Evolutionary conservation across 768 basidiomycete genomes (phyloP).

Genomic region (Pilatotrama ljubarskyi): DNA sequence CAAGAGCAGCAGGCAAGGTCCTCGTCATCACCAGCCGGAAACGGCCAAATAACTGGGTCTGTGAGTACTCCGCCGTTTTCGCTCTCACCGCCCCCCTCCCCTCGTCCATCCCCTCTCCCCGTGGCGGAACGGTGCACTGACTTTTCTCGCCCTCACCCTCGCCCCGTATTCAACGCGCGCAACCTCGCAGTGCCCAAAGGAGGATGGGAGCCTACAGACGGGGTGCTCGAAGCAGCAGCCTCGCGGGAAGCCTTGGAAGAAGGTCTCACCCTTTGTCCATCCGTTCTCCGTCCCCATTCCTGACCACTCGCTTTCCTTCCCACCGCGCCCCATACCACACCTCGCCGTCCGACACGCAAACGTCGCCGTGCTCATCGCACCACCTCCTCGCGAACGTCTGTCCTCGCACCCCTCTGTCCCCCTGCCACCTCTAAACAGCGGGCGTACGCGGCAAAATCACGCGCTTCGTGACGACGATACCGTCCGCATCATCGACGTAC

Average conservation of each 20-base stretch:
- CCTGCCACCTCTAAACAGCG: constrained; percentile 51
- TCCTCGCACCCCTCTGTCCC: no score
- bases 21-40: constrained; percentile 86
- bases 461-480: constrained; percentile 81
- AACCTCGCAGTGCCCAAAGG: constrained; percentile 78
- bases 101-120: background rate
- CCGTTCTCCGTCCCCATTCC: constrained; percentile 59
- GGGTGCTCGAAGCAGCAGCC: constrained; percentile 81
- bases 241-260: constrained; percentile 92
- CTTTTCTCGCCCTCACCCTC: constrained; percentile 3
- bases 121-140: constrained; percentile 12
- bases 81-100: constrained; percentile 6
- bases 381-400: no score
- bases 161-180: constrained; percentile 1
- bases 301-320: constrained; percentile 28
- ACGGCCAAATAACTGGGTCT: constrained; percentile 79
- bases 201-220: constrained; percentile 85
- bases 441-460: constrained; percentile 87
- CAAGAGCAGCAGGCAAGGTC: constrained; percentile 70
- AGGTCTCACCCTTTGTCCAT: constrained; percentile 88
- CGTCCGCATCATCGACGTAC: constrained; percentile 76
- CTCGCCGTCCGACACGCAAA: constrained; percentile 27
- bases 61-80: constrained; percentile 54
- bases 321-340: constrained; percentile 33
- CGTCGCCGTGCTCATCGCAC: constrained; percentile 22